phyloP scores from a whole-genome alignment of 192 early-diverging fungal species.

The Backusella macrospora region DNA sequence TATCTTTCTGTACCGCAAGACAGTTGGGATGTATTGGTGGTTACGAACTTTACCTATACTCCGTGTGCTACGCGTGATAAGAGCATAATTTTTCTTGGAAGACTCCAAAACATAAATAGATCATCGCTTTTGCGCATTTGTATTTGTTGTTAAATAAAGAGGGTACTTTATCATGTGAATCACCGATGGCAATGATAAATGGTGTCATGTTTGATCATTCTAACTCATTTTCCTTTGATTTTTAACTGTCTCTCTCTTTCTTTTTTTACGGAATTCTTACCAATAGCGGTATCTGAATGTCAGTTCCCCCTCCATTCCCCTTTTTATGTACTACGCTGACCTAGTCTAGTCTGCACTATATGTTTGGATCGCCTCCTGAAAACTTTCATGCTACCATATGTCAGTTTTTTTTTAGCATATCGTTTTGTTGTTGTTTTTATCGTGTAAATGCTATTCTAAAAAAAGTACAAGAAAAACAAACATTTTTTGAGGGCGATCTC shows the following conservation, averaged over 20 bases:
- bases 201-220: background rate
- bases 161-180: background rate
- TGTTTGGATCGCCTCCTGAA: conserved; percentile 9
- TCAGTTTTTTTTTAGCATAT: background rate
- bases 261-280: background rate
- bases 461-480: conserved; percentile 7
- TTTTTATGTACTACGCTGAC: conserved; percentile 4
- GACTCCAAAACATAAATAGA: conserved; percentile 10
- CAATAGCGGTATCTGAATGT: background rate
- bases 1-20: background rate
- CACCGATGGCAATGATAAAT: background rate
- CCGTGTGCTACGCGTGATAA: conserved; percentile 3
- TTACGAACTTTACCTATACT: background rate
- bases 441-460: background rate
- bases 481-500: background rate
- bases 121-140: background rate
- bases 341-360: background rate
- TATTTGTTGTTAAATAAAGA: background rate
- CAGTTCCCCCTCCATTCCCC: background rate
- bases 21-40: background rate
- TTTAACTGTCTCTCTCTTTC: background rate
- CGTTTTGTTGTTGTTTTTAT: background rate
- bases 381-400: background rate
- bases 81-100: background rate
- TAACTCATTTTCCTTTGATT: background rate